Base-by-base conservation (phyloP, 257 asterid genomes). In the Primulina tabacum region DNA sequence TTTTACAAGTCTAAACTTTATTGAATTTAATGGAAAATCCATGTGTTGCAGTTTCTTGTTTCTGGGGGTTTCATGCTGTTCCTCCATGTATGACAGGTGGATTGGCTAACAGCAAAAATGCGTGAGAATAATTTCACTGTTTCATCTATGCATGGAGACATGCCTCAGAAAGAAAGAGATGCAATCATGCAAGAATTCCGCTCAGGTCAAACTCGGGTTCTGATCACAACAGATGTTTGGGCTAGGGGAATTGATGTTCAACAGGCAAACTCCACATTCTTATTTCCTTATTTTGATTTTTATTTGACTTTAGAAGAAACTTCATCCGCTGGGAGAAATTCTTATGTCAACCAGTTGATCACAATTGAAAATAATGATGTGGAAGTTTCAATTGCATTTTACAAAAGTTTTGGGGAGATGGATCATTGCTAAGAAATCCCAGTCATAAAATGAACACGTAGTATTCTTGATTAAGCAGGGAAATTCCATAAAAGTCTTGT, bases 211-310 rank as follows among this genome's bases (percentile, higher is more conserved):
- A 94, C 99, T 67, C 82, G 97, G 55, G 99, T 94, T 76, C 92
- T 94, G 40, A 94, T 94, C 82, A 91, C 97, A 28, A 94, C 99
- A 34, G 99, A 94, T 86, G 96, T 94, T 70, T 94, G 99, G 99
- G 99, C 99, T 8, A 82, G 99, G 78, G 97, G 99, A 24, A 69
- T 94, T 76, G 99, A 94, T 83, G 99, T 94, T 82, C 97, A 91
- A 82, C 97, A 91, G 97, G 99, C 85, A 80, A 71, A 70, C 38
- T 61, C 58, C 28, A 37, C 28, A 24, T 58, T 35, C 17, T 64
- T 50, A 50, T 50, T 16, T 50, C 56, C 8, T 1, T 43, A 43
- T 43, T 50, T 50, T 14, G 20, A 14, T 50, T 14, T 50, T 50
- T 4, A 14, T 50, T 50, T 38, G 18, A 50, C 56, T 50, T 43